These are phyloP conservation scores for Claviceps fusiformis DNA, from an alignment of 2,329 filamentous ascomycete species.

Conservation along the genomic window DNA sequence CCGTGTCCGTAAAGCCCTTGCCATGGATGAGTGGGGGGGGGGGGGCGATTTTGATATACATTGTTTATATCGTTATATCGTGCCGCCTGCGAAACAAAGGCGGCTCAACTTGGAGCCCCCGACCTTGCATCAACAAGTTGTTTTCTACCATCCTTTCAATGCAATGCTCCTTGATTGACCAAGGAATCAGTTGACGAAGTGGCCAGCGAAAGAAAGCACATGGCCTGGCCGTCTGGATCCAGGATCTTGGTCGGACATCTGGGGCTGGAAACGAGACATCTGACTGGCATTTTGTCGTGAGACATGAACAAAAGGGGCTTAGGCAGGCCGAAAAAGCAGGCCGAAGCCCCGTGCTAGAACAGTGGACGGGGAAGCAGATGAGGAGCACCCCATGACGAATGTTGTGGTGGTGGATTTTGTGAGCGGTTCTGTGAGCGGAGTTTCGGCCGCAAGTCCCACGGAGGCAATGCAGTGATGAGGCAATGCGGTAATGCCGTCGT, in stretches of 20 bases:
- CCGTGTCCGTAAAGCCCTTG: too few relatives aligned
- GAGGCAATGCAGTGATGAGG: not conserved
- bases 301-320: not conserved
- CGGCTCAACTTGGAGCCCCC: too few relatives aligned
- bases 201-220: not conserved
- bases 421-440: not conserved
- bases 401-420: too few relatives aligned
- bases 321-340: not conserved
- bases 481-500: not conserved
- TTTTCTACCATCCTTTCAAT: not conserved
- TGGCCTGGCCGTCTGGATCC: not conserved
- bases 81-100: not conserved
- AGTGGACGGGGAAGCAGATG: not conserved
- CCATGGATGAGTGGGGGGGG: too few relatives aligned
- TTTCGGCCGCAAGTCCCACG: not conserved
- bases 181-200: not conserved
- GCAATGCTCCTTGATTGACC: not conserved
- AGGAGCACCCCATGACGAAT: not conserved
- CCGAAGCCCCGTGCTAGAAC: not conserved
- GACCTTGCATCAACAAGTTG: not conserved
- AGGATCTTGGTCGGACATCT: not conserved
- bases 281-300: not conserved
- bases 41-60: not conserved
- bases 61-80: not conserved
- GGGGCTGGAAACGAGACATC: not conserved